Conservation (phyloP, 352 stramenopile genomes). For the Globisporangium alternatum region DNA sequence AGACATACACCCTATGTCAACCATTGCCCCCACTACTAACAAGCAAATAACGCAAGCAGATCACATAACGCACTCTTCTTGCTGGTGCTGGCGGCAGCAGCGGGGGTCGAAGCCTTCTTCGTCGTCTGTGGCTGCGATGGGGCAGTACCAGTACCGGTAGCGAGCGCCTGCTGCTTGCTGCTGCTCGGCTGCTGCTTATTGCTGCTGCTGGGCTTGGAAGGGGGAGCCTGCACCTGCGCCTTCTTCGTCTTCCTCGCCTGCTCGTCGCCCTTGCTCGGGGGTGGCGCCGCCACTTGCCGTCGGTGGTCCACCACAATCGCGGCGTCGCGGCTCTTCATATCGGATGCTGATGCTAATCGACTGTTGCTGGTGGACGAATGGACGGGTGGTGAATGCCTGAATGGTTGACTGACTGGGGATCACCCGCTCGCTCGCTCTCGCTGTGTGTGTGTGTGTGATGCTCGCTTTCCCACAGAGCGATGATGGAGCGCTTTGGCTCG, state of each 20-base stretch:
- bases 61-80: constrained; percentile 7
- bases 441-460: background rate
- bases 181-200: constrained; percentile 12
- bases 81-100: background rate
- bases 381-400: constrained; percentile 1
- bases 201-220: constrained; percentile 7
- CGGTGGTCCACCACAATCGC: constrained; percentile 42
- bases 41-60: background rate
- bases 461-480: background rate
- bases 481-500: constrained; percentile 1
- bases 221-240: background rate
- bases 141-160: background rate
- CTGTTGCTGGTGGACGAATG: background rate
- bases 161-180: constrained; percentile 11
- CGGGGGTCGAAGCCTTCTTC: background rate
- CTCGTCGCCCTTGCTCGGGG: constrained; percentile 28
- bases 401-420: background rate
- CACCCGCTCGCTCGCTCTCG: constrained; percentile 4
- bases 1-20: background rate
- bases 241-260: constrained; percentile 32
- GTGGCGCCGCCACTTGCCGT: constrained; percentile 23
- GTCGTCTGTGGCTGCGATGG: background rate
- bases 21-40: background rate
- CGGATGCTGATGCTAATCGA: background rate
- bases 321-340: constrained; percentile 40